Evolutionary conservation across 257 asterid species (phyloP).

Genomic region (Gardenia jasminoides): DNA sequence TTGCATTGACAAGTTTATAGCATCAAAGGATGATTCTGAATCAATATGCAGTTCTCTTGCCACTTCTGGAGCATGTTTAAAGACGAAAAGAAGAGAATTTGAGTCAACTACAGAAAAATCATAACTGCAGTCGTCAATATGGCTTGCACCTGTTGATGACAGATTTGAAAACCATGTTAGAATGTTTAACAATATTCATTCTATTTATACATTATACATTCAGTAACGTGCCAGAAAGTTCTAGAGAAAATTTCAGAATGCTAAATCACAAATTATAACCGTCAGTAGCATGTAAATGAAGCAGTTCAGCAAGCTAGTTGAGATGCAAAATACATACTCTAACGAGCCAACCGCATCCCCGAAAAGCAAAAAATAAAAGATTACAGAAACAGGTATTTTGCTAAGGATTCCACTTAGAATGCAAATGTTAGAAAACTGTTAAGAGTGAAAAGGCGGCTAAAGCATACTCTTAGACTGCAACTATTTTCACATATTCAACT

Average conservation of each 20-base stretch:
- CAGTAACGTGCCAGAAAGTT: background rate
- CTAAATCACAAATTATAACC: background rate
- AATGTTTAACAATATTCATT: background rate
- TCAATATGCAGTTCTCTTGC: conserved; percentile 54
- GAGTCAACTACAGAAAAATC: conserved; percentile 91
- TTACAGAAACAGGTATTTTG: background rate
- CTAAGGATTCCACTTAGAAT: background rate
- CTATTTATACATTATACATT: background rate
- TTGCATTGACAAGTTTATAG: conserved; percentile 42
- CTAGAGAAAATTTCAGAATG: background rate
- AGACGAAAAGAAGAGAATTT: conserved; percentile 81
- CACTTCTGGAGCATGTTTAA: conserved; percentile 81
- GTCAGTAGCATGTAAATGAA: background rate
- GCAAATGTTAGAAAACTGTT: background rate
- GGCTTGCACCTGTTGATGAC: conserved; percentile 58
- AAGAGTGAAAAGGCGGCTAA: background rate
- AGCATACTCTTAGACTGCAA: background rate
- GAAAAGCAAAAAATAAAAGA: background rate
- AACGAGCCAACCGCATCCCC: background rate
- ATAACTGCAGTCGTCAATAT: conserved; percentile 58
- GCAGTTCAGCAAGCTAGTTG: background rate
- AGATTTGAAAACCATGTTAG: conserved; percentile 20
- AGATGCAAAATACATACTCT: background rate
- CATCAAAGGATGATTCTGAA: conserved; percentile 50
- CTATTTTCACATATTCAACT: background rate